Percentiles rank a stretch among this genome's conserved stretches.
These are phyloP conservation scores for Anthracocystis walkeri DNA, from an alignment of 1,284 basidiomycete species.

Conservation along the genomic window DNA sequence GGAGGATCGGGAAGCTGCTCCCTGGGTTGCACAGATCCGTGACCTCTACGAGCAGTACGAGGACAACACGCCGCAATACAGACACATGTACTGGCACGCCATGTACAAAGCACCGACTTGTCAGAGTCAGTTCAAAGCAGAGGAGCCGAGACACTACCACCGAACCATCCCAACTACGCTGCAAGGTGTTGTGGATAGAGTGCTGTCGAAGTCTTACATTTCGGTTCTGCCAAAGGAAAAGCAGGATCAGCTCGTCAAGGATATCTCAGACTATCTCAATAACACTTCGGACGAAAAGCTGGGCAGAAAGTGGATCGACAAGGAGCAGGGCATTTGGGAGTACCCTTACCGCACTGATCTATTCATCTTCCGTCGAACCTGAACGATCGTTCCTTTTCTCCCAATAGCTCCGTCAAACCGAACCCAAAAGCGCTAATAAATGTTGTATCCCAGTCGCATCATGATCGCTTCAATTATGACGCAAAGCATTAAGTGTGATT, in stretches of 20 bases:
- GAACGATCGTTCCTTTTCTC: background rate
- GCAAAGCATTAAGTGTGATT: background rate
- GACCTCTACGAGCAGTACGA: constrained; percentile 63
- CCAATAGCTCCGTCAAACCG: no score
- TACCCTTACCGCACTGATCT: constrained; percentile 57
- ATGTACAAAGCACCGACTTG: constrained; percentile 58
- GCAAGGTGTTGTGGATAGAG: constrained; percentile 50
- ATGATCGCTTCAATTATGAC: background rate
- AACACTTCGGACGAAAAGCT: constrained; percentile 39
- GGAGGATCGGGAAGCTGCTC: constrained; percentile 62
- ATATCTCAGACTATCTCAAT: constrained; percentile 37
- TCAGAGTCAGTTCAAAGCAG: constrained; percentile 31
- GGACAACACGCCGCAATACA: constrained; percentile 62
- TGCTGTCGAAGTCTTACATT: constrained; percentile 63
- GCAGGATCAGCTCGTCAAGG: constrained; percentile 31
- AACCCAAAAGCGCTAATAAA: background rate
- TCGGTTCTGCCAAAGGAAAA: constrained; percentile 50
- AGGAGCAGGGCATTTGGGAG: constrained; percentile 57
- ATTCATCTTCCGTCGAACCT: constrained; percentile 49
- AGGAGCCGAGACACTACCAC: constrained; percentile 40
- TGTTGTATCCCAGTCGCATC: background rate
- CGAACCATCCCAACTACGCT: constrained; percentile 58
- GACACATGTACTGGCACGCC: constrained; percentile 61
- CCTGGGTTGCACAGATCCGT: constrained; percentile 61
- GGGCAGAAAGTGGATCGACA: constrained; percentile 62